Conservation (phyloP, 768 basidiomycete genomes). For the Lactarius deliciosus region DNA sequence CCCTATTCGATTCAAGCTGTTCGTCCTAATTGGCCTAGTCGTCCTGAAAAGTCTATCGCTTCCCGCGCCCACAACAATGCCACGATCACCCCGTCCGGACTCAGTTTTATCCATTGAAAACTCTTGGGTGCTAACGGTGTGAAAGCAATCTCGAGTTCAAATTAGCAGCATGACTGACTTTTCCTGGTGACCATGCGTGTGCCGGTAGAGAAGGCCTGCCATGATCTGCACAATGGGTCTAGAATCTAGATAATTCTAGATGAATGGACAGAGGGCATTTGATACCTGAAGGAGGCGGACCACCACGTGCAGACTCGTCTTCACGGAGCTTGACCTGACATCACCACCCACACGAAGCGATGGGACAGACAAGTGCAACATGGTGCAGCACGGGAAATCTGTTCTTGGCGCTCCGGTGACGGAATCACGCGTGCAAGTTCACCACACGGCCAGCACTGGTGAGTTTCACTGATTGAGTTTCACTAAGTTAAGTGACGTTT, state of each 20-base stretch:
- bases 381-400: not conserved
- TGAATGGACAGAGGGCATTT: not conserved
- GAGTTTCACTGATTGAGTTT: no score
- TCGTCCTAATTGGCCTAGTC: not conserved
- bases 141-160: not conserved
- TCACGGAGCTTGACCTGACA: not conserved
- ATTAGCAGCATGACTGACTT: no score
- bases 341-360: not conserved
- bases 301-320: not conserved
- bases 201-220: not conserved
- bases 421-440: not conserved
- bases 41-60: not conserved
- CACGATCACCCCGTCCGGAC: not conserved
- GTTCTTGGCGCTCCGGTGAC: conserved; percentile 1
- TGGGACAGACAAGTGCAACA: not conserved
- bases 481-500: no score
- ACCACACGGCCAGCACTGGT: not conserved
- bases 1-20: no score
- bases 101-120: not conserved
- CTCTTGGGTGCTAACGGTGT: not conserved
- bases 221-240: not conserved
- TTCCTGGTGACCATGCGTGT: not conserved
- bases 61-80: not conserved
- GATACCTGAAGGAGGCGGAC: not conserved
- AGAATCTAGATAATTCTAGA: not conserved